These are phyloP conservation scores for Aaosphaeria arxii DNA, from an alignment of 2,329 filamentous ascomycete species.

Conservation along the genomic window DNA sequence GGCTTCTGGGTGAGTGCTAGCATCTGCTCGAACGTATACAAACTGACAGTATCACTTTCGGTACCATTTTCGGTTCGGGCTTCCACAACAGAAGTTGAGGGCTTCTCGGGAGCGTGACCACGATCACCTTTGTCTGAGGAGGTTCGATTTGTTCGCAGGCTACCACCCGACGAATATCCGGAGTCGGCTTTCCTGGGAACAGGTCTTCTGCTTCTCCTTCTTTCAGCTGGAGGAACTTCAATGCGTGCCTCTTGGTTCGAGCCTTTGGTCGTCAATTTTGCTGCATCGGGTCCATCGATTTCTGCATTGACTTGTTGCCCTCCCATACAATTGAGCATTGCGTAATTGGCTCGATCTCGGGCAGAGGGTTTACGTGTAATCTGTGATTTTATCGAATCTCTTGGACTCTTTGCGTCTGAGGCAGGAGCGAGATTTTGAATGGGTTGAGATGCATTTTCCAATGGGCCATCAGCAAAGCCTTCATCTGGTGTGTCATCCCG, in stretches of 20 bases:
- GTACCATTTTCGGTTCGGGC: conserved; percentile 8
- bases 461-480: conserved; percentile 2
- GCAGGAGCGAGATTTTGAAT: no score
- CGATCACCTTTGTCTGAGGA: conserved; percentile 7
- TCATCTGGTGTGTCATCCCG: conserved; percentile 3
- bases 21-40: conserved; percentile 16
- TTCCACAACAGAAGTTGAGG: conserved; percentile 7
- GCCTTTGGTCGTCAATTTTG: neutral
- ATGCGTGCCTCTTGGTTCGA: neutral
- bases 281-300: neutral
- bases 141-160: conserved; percentile 13
- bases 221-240: neutral
- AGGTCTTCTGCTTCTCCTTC: conserved; percentile 15
- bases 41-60: conserved; percentile 5
- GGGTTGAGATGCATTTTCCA: conserved; percentile 3
- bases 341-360: no score
- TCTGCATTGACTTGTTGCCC: neutral
- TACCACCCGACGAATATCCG: conserved; percentile 40
- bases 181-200: conserved; percentile 34
- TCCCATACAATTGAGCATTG: no score
- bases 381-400: no score
- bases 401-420: no score
- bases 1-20: conserved; percentile 10
- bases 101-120: conserved; percentile 4
- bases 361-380: no score